Evolutionary conservation across 2,329 filamentous ascomycete genomes (phyloP).

Genomic region (Chaetomiaceae sp.): DNA sequence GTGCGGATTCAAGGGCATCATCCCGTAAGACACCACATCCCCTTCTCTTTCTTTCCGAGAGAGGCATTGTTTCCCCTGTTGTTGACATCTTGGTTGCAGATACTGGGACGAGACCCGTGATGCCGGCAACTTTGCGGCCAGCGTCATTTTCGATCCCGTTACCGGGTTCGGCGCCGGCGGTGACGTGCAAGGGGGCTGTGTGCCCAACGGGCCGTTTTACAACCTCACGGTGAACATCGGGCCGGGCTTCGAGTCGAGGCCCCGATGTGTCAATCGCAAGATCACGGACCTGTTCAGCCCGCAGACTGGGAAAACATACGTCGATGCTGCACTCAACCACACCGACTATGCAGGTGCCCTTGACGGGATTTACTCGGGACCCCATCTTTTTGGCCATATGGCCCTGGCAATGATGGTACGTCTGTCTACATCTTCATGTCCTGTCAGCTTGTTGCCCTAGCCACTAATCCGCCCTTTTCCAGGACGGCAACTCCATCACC

Average conservation of each 20-base stretch:
- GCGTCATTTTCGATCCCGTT: neutral
- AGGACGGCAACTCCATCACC: slow-evolving; percentile 7
- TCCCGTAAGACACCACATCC: slow-evolving; percentile 1
- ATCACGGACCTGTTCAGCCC: slow-evolving; percentile 2
- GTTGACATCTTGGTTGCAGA: neutral
- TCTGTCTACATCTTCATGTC: neutral
- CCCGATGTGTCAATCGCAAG: slow-evolving; percentile 2
- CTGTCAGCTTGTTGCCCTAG: neutral
- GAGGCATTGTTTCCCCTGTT: neutral
- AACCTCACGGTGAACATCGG: slow-evolving; percentile 3
- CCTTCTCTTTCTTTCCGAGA: neutral
- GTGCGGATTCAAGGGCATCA: neutral
- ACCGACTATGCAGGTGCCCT: neutral
- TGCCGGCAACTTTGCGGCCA: neutral
- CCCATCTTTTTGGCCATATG: neutral
- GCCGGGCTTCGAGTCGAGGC: neutral
- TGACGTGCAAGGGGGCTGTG: neutral
- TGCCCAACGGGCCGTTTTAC: slow-evolving; percentile 3
- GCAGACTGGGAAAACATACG: neutral
- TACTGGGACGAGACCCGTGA: slow-evolving; percentile 8
- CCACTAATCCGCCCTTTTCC: too few species aligned
- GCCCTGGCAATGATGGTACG: slow-evolving; percentile 4
- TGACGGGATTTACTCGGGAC: neutral
- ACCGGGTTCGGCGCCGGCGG: slow-evolving; percentile 1
- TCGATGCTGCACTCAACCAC: neutral